Conservation (phyloP, 345 rosid species). For the Angophora floribunda region DNA sequence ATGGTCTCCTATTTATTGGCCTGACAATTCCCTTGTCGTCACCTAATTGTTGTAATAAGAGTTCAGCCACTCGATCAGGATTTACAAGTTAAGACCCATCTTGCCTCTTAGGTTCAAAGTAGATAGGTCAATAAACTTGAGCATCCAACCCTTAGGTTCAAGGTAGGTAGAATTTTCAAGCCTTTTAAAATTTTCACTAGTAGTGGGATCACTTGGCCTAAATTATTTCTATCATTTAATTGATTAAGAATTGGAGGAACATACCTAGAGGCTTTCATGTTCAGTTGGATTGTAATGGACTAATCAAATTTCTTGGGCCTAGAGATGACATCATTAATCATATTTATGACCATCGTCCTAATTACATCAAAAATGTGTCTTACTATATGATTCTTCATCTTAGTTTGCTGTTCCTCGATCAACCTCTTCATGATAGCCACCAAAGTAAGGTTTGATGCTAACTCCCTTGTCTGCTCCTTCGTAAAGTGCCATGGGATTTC, state of each 20-base stretch:
- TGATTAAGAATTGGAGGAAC: background rate
- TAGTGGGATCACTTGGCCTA: background rate
- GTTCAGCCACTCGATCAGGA: background rate
- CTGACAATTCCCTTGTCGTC: background rate
- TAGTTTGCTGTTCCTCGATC: background rate
- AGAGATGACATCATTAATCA: background rate
- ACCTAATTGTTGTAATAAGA: background rate
- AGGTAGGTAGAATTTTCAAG: background rate
- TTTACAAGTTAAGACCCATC: background rate
- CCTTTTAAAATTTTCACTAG: too few species aligned
- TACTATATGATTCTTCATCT: background rate
- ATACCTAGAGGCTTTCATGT: rapidly evolving
- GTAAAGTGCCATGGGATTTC: background rate
- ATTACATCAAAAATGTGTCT: background rate
- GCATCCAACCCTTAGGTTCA: background rate
- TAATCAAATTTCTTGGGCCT: background rate
- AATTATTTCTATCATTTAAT: too few species aligned
- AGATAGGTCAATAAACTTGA: background rate
- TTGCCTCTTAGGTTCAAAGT: background rate
- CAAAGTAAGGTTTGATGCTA: background rate
- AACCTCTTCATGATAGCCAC: background rate
- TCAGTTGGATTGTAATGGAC: background rate
- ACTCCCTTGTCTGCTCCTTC: background rate
- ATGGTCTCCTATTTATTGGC: background rate
- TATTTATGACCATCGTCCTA: background rate